Evolutionary conservation across 257 asterid genomes (phyloP), one percentile per base, ranked within the genome.

Genomic region (Schizonepeta tenuifolia): DNA sequence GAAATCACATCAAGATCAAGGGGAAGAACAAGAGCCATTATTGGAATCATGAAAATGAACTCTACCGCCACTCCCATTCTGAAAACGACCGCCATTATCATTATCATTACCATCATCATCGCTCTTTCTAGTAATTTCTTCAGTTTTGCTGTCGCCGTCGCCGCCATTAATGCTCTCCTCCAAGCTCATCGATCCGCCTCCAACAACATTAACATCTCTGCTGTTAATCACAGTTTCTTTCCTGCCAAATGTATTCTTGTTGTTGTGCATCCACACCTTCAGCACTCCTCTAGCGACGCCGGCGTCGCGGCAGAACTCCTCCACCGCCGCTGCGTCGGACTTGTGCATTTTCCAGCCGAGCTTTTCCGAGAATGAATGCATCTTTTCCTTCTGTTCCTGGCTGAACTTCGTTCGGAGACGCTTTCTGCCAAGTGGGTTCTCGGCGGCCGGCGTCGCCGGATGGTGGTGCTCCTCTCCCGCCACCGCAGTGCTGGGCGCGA

Each of bases 321-420:
- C 73, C 69, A 80, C 88, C 61, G 35, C 69, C 18, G 60, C 49
- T 1, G 79, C 84, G 65, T 86, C 84, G 31, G 78, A 28, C 63
- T 65, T 88, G 5, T 74, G 87, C 81, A 90, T 62, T 75, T 78
- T 88, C 96, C 96, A 90, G 18, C 89, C 95, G 4, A 86, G 0
- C 21, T 79, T 88, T 14, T 89, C 96, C 8, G 96, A 77, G 51
- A 88, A 90, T 7, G 58, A 46, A 1, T 44, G 87, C 92, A 90
- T 86, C 71, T 79, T 81, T 26, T 80, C 87, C 75, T 85, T 90
- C 76, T 90, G 96, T 1, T 78, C 82, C 5, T 55, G 74, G 61
- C 79, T 86, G 81, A 90, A 90, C 47, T 75, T 90, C 4, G 97
- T 86, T 20, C 97, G 61, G 77, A 79, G 80, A 8, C 96, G 79